phyloP scores from a whole-genome alignment of 306 rosid genomes.

The Erythrophleum fordii region DNA sequence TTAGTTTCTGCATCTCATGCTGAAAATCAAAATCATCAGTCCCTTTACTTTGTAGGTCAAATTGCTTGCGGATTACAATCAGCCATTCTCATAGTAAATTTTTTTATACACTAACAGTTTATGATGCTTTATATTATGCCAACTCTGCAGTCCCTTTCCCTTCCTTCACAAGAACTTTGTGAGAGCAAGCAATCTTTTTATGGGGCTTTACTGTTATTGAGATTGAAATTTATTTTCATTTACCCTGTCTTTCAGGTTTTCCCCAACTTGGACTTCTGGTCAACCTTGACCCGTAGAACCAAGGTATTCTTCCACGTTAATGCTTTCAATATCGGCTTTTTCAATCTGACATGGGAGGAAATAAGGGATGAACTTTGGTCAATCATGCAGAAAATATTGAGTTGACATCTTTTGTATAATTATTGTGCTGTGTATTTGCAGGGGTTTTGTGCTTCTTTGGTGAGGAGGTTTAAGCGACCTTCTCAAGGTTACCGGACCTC shows the following conservation, averaged over 20 bases:
- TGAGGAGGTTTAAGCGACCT: conserved; percentile 72
- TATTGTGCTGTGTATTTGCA: conserved; percentile 44
- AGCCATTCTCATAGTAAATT: conserved; percentile 15
- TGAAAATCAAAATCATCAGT: conserved; percentile 23
- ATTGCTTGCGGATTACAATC: conserved; percentile 20
- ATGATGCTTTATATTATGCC: conserved; percentile 4
- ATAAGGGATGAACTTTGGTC: not conserved
- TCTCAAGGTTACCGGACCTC: conserved; percentile 74
- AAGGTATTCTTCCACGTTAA: conserved; percentile 59
- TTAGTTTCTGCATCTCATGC: conserved; percentile 23
- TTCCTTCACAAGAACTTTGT: conserved; percentile 21
- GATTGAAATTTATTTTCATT: conserved; percentile 37
- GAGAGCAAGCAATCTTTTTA: conserved; percentile 26
- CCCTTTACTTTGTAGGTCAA: not conserved
- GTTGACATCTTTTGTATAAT: conserved; percentile 22
- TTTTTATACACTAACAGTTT: not conserved
- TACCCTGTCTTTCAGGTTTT: conserved; percentile 55
- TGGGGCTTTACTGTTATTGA: conserved; percentile 13
- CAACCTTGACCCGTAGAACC: conserved; percentile 65
- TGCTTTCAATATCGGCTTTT: conserved; percentile 31
- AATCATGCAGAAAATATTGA: not conserved
- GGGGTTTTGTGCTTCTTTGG: conserved; percentile 63
- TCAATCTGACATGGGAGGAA: conserved; percentile 28
- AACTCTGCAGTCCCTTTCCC: conserved; percentile 25
- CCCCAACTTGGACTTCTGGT: conserved; percentile 90